A percentile compares a stretch with the other conserved stretches of the same genome.
Evolutionary conservation across 2,329 filamentous ascomycete genomes (phyloP).

Genomic region (Aspergillus vadensis): DNA sequence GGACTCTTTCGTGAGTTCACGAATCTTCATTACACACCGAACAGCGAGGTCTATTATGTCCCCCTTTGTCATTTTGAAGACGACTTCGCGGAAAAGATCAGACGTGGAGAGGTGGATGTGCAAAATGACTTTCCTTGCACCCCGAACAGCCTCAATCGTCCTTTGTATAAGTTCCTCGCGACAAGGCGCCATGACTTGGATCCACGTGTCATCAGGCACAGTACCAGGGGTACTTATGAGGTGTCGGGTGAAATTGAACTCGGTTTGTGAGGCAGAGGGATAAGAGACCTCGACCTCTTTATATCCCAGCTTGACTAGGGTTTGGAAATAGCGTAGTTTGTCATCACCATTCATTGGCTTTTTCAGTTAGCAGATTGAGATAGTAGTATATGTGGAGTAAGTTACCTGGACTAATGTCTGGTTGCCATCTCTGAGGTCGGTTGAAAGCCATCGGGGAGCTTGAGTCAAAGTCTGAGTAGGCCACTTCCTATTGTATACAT

Average conservation of each 20-base stretch:
- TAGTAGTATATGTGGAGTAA: not conserved
- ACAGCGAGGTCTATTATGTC: conserved; percentile 76
- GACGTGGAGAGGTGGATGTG: conserved; percentile 91
- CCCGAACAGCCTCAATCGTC: conserved; percentile 83
- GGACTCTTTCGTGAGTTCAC: conserved; percentile 76
- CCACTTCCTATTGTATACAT: too few relatives aligned
- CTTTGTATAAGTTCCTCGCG: conserved; percentile 81
- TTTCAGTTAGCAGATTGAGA: not conserved
- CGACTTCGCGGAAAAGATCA: conserved; percentile 83
- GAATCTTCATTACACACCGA: conserved; percentile 76
- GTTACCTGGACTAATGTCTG: conserved; percentile 66
- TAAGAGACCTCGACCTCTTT: conserved; percentile 95
- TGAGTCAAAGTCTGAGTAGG: too few relatives aligned
- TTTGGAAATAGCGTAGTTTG: conserved; percentile 88
- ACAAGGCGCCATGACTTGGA: conserved; percentile 87
- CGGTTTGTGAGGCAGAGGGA: conserved; percentile 85
- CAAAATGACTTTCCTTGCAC: conserved; percentile 84
- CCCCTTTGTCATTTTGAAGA: conserved; percentile 80
- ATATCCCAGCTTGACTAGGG: conserved; percentile 84
- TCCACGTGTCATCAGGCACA: conserved; percentile 79
- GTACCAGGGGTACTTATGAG: conserved; percentile 77
- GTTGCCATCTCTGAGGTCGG: conserved; percentile 83
- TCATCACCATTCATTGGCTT: conserved; percentile 91
- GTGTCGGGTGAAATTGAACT: conserved; percentile 86
- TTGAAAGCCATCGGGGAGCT: conserved; percentile 76